Percentiles rank a stretch among this genome's conserved stretches.
These are phyloP conservation scores for Capniomyces stellatus DNA, from an alignment of 371 early-diverging fungal genomes.

Conservation along the genomic window DNA sequence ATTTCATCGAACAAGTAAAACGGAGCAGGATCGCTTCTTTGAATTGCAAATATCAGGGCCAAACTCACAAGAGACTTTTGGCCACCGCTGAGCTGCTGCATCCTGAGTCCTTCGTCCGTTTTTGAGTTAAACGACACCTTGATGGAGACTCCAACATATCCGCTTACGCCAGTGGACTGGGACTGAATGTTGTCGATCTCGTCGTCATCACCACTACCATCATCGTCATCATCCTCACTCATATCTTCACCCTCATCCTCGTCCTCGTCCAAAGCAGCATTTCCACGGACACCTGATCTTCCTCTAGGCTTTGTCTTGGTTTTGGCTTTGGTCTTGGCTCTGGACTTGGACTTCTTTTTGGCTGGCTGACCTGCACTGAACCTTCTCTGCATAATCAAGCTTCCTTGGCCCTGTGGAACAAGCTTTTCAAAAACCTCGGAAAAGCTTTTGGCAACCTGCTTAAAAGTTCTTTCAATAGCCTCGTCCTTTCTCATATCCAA, in stretches of 20 bases:
- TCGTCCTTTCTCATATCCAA: conserved; percentile 92
- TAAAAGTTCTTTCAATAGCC: conserved; percentile 89
- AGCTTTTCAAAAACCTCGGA: conserved; percentile 72
- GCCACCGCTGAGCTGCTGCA: conserved; percentile 96
- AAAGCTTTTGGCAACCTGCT: conserved; percentile 78
- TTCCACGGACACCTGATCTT: too few relatives aligned
- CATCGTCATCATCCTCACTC: conserved; percentile 12
- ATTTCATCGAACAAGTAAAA: conserved; percentile 99
- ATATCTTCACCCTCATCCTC: too few relatives aligned
- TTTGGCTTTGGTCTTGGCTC: background rate
- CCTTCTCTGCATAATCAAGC: conserved; percentile 62
- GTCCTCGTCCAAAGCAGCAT: too few relatives aligned
- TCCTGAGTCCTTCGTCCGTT: conserved; percentile 72
- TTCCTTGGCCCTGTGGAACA: conserved; percentile 77
- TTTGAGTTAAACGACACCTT: conserved; percentile 75
- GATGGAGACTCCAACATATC: conserved; percentile 85
- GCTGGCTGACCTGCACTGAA: background rate
- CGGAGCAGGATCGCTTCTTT: conserved; percentile 96
- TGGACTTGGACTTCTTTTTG: background rate
- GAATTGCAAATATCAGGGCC: conserved; percentile 97
- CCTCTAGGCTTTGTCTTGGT: background rate
- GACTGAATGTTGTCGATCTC: too few relatives aligned
- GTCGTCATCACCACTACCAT: conserved; percentile 7
- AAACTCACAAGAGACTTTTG: conserved; percentile 98
- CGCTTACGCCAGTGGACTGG: conserved; percentile 26